Base-by-base conservation (phyloP, 2,329 filamentous ascomycete species). In the Camptophora hylomeconis region DNA sequence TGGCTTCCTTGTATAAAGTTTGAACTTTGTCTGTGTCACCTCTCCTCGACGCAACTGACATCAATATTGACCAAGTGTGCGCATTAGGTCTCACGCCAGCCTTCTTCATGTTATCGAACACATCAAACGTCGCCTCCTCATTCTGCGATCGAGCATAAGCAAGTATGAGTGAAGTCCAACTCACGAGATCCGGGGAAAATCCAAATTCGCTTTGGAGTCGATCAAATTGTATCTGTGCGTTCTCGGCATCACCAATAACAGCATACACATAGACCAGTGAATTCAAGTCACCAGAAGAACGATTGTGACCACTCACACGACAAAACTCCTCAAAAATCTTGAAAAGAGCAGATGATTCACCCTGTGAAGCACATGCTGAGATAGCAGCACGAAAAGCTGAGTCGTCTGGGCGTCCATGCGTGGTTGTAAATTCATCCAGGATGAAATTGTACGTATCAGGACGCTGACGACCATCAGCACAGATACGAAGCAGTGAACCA, bases 121-220 rank as follows among this genome's bases (percentile, higher is more conserved):
- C 63, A 5, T 60, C 48, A 32, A 81, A 57, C 8, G 75, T 77
- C 5, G 70, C 69, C n/a, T 71, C 60, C 23, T 80, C 66, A 46
- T 89, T 72, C 26, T 71, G 64, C 1, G 68, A 67, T 41, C 72
- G 72, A 11, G 66, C 64, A 51, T 84, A 69, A 3, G 78, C 75
- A 44, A 76, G 72, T 24, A 95, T 60, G 16, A 93, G 53, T 13
- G 75, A 73, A 46, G 92, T 92, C 76, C 79, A 92, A 38, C 68
- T 72, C 19, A 61, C 49, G 2, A 65, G 50, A 38, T 72, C 69
- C 5, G 75, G 76, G 22, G 58, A 40, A 10, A 78, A 42, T 1
- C 58, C 53, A 44, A 74, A 75, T 27, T 70, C 60, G 5, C 54
- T 43, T 14, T 50, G 47, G 32, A 89, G 70, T n/a, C 65, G 60